phyloP scores from a whole-genome alignment of 768 basidiomycete genomes.

The Mycena leptocephala region DNA sequence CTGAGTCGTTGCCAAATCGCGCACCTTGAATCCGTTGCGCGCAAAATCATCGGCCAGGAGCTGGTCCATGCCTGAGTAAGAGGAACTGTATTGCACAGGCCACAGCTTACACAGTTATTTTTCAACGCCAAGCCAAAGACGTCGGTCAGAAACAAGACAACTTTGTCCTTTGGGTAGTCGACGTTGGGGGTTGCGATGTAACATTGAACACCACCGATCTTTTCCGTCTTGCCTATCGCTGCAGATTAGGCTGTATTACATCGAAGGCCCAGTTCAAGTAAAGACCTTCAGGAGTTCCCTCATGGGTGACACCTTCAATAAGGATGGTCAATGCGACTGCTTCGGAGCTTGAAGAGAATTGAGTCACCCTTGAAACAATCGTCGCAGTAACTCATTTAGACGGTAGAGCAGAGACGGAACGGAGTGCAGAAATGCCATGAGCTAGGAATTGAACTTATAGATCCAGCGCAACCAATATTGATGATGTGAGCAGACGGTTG shows the following conservation, averaged over 20 bases:
- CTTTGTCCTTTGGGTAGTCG: conserved; percentile 53
- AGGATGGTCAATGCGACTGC: not conserved
- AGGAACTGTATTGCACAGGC: not conserved
- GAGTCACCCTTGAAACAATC: conserved; percentile 44
- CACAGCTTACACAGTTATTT: conserved; percentile 50
- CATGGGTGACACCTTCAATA: conserved; percentile 43
- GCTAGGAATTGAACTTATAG: too few relatives aligned
- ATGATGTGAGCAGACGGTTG: too few relatives aligned
- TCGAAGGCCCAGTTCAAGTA: too few relatives aligned
- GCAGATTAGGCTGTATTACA: not conserved
- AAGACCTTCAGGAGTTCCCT: conserved; percentile 40
- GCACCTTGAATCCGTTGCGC: conserved; percentile 56
- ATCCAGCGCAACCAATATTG: too few relatives aligned
- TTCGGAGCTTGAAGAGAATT: not conserved
- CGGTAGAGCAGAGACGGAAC: too few relatives aligned
- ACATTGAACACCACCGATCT: conserved; percentile 55
- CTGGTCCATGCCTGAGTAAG: conserved; percentile 15
- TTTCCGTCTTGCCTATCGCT: conserved; percentile 51
- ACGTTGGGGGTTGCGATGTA: conserved; percentile 59
- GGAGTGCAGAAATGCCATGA: too few relatives aligned
- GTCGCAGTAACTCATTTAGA: conserved; percentile 43
- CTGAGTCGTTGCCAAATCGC: too few relatives aligned
- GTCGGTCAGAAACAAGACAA: conserved; percentile 57
- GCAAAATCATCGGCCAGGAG: conserved; percentile 54
- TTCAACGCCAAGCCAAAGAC: conserved; percentile 53